These are phyloP conservation scores for Camellia granthamiana DNA, from an alignment of 148 eudicot species.

Conservation along the genomic window DNA sequence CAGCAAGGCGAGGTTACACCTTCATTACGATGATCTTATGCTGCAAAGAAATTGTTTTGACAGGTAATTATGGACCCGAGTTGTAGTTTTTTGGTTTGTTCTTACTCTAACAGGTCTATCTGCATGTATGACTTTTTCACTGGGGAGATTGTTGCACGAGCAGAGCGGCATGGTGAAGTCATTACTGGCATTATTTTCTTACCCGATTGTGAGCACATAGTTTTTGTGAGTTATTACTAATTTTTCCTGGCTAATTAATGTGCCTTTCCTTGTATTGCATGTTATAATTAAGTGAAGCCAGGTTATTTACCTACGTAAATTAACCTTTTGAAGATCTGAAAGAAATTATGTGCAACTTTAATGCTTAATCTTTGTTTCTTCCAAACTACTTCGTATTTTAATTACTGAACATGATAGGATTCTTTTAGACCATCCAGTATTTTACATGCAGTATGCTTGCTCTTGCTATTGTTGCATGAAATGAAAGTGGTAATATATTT, in stretches of 20 bases:
- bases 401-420: neutral
- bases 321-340: neutral
- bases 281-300: neutral
- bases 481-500: neutral
- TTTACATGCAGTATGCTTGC: neutral
- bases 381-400: neutral
- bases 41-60: conserved; percentile 6
- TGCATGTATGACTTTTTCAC: conserved; percentile 44
- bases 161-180: conserved; percentile 50
- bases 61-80: conserved; percentile 55
- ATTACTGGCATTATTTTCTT: conserved; percentile 47
- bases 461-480: neutral
- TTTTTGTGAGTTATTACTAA: conserved; percentile 42
- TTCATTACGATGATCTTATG: conserved; percentile 20
- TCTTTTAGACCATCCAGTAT: neutral
- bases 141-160: conserved; percentile 54
- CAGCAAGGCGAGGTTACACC: conserved; percentile 1
- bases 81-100: conserved; percentile 53
- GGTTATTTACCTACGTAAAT: neutral
- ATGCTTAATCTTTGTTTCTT: neutral
- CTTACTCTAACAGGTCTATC: conserved; percentile 47
- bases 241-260: neutral
- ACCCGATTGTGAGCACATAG: conserved; percentile 53
- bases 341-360: neutral
- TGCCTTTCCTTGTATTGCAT: neutral